phyloP scores from a whole-genome alignment of 495 filamentous ascomycete species.

The Cenococcum geophilum region DNA sequence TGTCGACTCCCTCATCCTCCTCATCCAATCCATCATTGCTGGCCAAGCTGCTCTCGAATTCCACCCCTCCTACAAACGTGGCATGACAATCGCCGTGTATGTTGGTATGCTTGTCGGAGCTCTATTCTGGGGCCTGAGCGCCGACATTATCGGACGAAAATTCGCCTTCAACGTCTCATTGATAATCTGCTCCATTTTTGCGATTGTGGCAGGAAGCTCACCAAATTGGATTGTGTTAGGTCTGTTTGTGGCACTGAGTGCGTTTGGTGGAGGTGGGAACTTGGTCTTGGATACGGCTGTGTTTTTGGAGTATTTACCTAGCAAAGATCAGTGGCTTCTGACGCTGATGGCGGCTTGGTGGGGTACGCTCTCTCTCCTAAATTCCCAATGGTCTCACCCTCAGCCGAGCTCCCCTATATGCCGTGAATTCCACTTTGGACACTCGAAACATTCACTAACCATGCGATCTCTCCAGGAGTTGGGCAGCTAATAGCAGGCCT shows the following conservation, averaged over 20 bases:
- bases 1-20: constrained; percentile 61
- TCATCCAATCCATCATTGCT: constrained; percentile 62
- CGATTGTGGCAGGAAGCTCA: constrained; percentile 45
- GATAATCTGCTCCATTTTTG: constrained; percentile 46
- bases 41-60: constrained; percentile 54
- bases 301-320: constrained; percentile 49
- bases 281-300: constrained; percentile 63
- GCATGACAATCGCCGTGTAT: constrained; percentile 57
- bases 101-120: constrained; percentile 49
- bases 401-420: background rate
- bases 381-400: background rate
- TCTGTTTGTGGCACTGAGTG: constrained; percentile 43
- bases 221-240: constrained; percentile 48
- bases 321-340: constrained; percentile 44
- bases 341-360: constrained; percentile 50
- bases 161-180: constrained; percentile 51
- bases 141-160: constrained; percentile 50
- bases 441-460: background rate
- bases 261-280: constrained; percentile 59
- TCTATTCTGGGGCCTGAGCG: constrained; percentile 50
- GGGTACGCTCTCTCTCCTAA: constrained; percentile 32
- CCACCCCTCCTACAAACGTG: constrained; percentile 48
- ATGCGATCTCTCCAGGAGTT: constrained; percentile 12
- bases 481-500: constrained; percentile 39
- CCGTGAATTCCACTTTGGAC: background rate